phyloP scores from a whole-genome alignment of 2,329 filamentous ascomycete species.

The Paecilomyces fulvus region DNA sequence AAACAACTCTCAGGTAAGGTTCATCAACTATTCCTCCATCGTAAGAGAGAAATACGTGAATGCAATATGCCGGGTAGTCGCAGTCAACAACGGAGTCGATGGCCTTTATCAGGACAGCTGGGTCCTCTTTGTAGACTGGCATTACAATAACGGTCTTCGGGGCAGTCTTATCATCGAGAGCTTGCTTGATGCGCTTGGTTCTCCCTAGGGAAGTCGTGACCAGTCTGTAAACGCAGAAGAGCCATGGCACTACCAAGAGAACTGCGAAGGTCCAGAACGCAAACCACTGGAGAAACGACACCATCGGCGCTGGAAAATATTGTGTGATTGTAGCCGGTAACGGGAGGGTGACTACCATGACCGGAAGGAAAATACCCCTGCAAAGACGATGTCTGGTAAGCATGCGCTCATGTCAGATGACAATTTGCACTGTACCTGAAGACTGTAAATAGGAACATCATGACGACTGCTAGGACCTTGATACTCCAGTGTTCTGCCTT shows the following conservation, averaged over 20 bases:
- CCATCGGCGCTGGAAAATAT: slow-evolving; percentile 63
- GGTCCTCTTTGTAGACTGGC: slow-evolving; percentile 92
- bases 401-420: not conserved
- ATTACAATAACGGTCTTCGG: slow-evolving; percentile 95
- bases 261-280: slow-evolving; percentile 89
- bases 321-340: slow-evolving; percentile 63
- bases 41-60: slow-evolving; percentile 92
- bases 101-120: slow-evolving; percentile 72
- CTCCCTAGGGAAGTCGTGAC: slow-evolving; percentile 80
- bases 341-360: slow-evolving; percentile 89
- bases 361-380: slow-evolving; percentile 77
- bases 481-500: slow-evolving; percentile 89
- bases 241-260: slow-evolving; percentile 79
- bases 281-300: slow-evolving; percentile 77
- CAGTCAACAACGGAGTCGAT: slow-evolving; percentile 88
- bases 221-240: slow-evolving; percentile 86
- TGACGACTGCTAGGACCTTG: slow-evolving; percentile 64
- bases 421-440: slow-evolving; percentile 53
- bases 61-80: slow-evolving; percentile 84
- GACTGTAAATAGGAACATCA: slow-evolving; percentile 64
- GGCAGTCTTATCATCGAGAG: slow-evolving; percentile 74
- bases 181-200: slow-evolving; percentile 70
- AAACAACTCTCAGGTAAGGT: slow-evolving; percentile 76
- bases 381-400: slow-evolving; percentile 5
- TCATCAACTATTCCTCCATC: slow-evolving; percentile 87